Evolutionary conservation across 1,284 basidiomycete species (phyloP), one percentile per base, ranked within the genome.

Genomic region (Ceratobasidium papillatum): DNA sequence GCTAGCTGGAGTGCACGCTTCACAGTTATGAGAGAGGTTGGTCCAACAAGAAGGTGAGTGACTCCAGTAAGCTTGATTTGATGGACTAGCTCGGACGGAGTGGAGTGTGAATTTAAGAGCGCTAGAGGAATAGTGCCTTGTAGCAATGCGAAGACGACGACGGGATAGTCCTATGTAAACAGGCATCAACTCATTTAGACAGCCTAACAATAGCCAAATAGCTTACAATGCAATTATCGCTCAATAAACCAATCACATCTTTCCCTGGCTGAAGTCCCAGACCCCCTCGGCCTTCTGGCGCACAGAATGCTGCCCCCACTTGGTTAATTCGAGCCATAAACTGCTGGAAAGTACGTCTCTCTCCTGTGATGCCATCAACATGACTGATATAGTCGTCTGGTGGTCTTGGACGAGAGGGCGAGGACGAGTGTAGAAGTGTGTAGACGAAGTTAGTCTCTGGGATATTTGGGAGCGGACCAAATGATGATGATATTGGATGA

Each of bases 141-240:
- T 43, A 92, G 79, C 19, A 88, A 81, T 0, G 91, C 84, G 75
- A 91, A 87, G 2, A 90, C 77, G 5, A 91, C 79, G 3, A 86
- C 83, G 36, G 88, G 82, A 78, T 87, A 92, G 69, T 92, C 90
- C 91, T 93, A 72, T 19, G 45, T 14, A 14, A 41, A 14, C 38
- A 25, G 49, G 36, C 74, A 11, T 34, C 34, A 12, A 34, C 25
- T 64, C 34, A 25, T 45, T 34, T 34, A 34, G 62, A 47, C 45
- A 56, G 8, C 14, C 51, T 30, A 49, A 12, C 5, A 47, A 30
- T 45, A 41, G 38, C 34, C 32, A 51, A 14, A 27, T 49, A 34
- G 82, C 85, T 76, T 81, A 92, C 92, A 80, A 89, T 80, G 51
- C 86, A 88, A 79, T 93, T 93, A 65, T 89, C 86, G 80, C 88